Evolutionary conservation across 2,329 filamentous ascomycete genomes (phyloP).

Genomic region (Huntiella abstrusa): DNA sequence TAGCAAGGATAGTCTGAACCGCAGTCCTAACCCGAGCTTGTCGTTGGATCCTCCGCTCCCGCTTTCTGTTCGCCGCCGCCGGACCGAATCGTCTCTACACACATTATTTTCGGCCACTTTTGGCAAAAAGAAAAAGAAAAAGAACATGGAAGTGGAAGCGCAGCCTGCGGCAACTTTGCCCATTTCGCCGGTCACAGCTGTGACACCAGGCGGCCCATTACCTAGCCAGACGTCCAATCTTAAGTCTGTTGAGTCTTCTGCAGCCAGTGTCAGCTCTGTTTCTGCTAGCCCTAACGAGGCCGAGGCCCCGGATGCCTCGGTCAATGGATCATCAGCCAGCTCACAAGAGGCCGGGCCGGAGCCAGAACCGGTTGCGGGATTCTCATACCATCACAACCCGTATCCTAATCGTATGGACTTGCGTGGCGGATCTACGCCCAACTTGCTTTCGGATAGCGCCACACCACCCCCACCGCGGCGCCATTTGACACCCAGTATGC

Average conservation of each 20-base stretch:
- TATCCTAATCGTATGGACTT: conserved; percentile 23
- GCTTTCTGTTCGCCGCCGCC: neutral
- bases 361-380: conserved; percentile 31
- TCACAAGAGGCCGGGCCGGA: conserved; percentile 29
- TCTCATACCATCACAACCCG: conserved; percentile 45
- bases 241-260: conserved; percentile 32
- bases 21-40: no score
- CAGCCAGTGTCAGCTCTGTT: conserved; percentile 37
- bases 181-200: neutral
- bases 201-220: neutral
- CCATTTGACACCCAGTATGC: conserved; percentile 41
- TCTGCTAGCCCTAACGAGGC: conserved; percentile 32
- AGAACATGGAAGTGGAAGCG: neutral
- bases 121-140: neutral
- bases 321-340: conserved; percentile 26
- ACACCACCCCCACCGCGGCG: conserved; percentile 34
- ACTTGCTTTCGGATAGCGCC: conserved; percentile 28
- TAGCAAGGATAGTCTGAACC: no score
- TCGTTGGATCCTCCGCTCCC: no score
- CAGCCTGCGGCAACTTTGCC: neutral
- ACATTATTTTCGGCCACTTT: neutral
- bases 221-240: conserved; percentile 10
- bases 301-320: conserved; percentile 21
- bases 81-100: neutral
- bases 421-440: conserved; percentile 31